Base-by-base conservation (phyloP, 2,329 filamentous ascomycete genomes). In the Aspergillus pseudotamarii region DNA sequence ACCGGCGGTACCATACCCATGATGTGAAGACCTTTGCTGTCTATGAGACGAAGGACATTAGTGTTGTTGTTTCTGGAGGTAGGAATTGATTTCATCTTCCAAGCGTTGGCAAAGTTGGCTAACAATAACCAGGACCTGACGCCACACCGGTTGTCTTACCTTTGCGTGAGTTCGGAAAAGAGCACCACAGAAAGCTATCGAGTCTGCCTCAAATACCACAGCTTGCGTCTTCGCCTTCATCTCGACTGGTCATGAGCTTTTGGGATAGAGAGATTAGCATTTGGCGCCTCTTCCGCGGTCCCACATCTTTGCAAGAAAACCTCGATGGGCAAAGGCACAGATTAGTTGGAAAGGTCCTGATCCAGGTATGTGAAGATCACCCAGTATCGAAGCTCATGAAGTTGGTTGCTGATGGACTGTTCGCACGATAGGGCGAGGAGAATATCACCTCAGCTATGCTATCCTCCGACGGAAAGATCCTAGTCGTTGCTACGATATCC, bases 1-100 rank as follows among this genome's bases (percentile, higher is more conserved):
- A 96, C 74, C 86, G 92, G 68, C 86, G 93, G 73, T 94, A 94
- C 74, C 95, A 99, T 75, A 88, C 90, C 53, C 94, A 98, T 77
- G 95, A 99, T 80, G 93, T 98, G 72, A 98, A 98, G 81, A 88
- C 93, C 1, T 92, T 98, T 88, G 91, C 93, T 38, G 89, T 92
- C 0, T 98, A 94, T 68, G 95, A 99, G 77, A 90, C 90, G 58
- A 89, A 86, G 57, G 88, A 88, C 57, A 87, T 97, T 73, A 98
- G 93, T 72, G 88, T 98, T 60, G 84, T 97, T 12, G 91, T 96
- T 19, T 96, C 94, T 66, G 95, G 95, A 86, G 95, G 93, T 92
- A 82, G 78, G 84, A 75, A 63, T 41, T 55, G n/a, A 14, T 34
- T 26, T 45, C 30, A 2, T 21, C 32, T 46, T 51, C 36, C 50